These are phyloP conservation scores for Pleurotus sapidus DNA, from an alignment of 768 basidiomycete species.

Conservation along the genomic window DNA sequence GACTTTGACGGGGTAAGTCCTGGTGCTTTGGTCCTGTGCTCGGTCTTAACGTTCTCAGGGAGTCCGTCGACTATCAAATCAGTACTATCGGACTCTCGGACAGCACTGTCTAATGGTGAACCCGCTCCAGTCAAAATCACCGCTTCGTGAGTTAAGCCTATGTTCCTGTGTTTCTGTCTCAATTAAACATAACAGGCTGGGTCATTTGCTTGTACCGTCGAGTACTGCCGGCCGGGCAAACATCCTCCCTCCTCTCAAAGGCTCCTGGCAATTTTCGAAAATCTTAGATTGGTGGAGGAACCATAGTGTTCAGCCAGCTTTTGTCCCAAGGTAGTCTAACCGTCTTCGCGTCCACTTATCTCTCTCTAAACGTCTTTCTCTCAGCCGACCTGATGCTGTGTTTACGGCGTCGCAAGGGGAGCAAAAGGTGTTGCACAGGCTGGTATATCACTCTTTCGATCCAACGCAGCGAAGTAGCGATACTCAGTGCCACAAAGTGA, in stretches of 20 bases:
- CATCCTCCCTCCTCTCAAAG: constrained; percentile 47
- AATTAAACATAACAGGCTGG: constrained; percentile 37
- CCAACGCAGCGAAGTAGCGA: neutral
- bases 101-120: neutral
- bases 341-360: neutral
- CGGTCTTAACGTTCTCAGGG: neutral
- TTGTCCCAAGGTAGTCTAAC: constrained; percentile 47
- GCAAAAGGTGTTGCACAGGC: constrained; percentile 39
- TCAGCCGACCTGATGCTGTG: constrained; percentile 36
- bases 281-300: constrained; percentile 44
- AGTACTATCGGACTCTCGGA: neutral
- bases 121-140: constrained; percentile 22
- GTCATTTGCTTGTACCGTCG: constrained; percentile 55
- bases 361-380: neutral
- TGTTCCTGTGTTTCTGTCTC: neutral
- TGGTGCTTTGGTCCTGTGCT: neutral
- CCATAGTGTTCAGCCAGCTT: constrained; percentile 30
- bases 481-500: constrained; percentile 14
- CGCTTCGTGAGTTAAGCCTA: constrained; percentile 35
- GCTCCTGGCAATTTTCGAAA: constrained; percentile 34
- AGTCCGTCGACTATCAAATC: constrained; percentile 11
- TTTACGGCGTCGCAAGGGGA: constrained; percentile 24
- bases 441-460: constrained; percentile 41
- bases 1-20: constrained; percentile 34
- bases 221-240: constrained; percentile 23